A percentile compares a stretch with the other conserved stretches of the same genome.
phyloP scores from a whole-genome alignment of 495 filamentous ascomycete genomes.

The Xylaria grammica region DNA sequence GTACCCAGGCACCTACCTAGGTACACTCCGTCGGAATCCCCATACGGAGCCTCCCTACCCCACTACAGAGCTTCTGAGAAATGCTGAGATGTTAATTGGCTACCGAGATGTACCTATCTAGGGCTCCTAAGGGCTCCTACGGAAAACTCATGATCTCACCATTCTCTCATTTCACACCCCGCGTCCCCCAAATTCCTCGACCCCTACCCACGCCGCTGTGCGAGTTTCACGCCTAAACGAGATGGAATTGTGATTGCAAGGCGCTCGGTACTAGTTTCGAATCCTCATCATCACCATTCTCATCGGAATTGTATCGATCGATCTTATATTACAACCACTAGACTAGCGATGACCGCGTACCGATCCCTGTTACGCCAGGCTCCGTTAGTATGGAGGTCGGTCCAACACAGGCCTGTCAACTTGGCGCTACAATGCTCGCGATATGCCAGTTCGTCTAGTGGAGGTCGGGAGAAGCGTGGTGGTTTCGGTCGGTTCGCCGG shows the following conservation, averaged over 20 bases:
- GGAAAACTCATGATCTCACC: slow-evolving; percentile 22
- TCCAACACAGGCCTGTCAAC: background rate
- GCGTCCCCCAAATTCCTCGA: background rate
- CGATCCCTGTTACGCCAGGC: slow-evolving; percentile 34
- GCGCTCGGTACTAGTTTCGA: background rate
- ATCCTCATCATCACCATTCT: background rate
- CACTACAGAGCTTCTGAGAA: background rate
- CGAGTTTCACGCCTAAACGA: background rate
- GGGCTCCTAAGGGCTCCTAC: no score
- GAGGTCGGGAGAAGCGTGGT: slow-evolving; percentile 13
- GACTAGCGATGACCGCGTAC: slow-evolving; percentile 28
- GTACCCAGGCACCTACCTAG: background rate
- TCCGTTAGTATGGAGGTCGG: slow-evolving; percentile 24
- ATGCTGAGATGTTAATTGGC: slow-evolving; percentile 8
- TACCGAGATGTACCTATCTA: no score
- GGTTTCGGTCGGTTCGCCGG: slow-evolving; percentile 22
- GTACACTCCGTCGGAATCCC: background rate
- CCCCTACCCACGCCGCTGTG: background rate
- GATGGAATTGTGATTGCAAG: slow-evolving; percentile 9
- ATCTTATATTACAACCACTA: background rate
- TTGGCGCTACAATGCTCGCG: slow-evolving; percentile 41
- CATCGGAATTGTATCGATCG: background rate
- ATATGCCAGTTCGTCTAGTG: slow-evolving; percentile 28
- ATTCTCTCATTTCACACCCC: background rate
- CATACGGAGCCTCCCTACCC: slow-evolving; percentile 11